Percentiles rank a stretch among this genome's conserved stretches.
Evolutionary conservation across 768 basidiomycete genomes (phyloP).

Genomic region (Collybia mongolica): DNA sequence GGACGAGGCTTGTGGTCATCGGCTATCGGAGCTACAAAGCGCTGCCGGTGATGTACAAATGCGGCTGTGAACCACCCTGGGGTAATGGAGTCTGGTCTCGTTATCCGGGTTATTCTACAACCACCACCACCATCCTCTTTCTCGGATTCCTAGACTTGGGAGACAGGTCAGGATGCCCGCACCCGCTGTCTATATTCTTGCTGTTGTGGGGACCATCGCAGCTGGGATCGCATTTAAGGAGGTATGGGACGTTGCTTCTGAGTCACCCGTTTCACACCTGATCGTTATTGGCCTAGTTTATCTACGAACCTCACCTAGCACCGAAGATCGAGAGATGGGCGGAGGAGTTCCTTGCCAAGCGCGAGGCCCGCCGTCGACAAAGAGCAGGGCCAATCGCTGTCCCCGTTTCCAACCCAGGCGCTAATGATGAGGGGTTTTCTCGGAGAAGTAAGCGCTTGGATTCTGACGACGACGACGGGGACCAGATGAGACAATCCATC

Average conservation of each 20-base stretch:
- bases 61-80: slow-evolving; percentile 2
- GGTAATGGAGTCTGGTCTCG: slow-evolving; percentile 2
- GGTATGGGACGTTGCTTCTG: slow-evolving; percentile 5
- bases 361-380: slow-evolving; percentile 30
- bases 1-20: too few relatives aligned
- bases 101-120: slow-evolving; percentile 1
- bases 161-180: slow-evolving; percentile 12
- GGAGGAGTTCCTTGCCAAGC: slow-evolving; percentile 33
- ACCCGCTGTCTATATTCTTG: slow-evolving; percentile 15
- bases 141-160: neutral
- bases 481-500: slow-evolving; percentile 22
- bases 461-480: slow-evolving; percentile 13
- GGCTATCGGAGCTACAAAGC: too few relatives aligned
- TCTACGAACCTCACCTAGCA: slow-evolving; percentile 71
- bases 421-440: slow-evolving; percentile 23
- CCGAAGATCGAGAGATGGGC: slow-evolving; percentile 54
- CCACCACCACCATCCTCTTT: slow-evolving; percentile 7
- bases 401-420: slow-evolving; percentile 19
- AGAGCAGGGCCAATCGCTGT: slow-evolving; percentile 16
- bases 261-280: neutral
- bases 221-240: slow-evolving; percentile 15
- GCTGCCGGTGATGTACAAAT: neutral
- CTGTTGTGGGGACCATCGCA: slow-evolving; percentile 13
- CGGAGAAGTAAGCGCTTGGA: slow-evolving; percentile 21
- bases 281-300: slow-evolving; percentile 39